Conservation (phyloP, 164 flowering plant species). For the Annona cherimola region DNA sequence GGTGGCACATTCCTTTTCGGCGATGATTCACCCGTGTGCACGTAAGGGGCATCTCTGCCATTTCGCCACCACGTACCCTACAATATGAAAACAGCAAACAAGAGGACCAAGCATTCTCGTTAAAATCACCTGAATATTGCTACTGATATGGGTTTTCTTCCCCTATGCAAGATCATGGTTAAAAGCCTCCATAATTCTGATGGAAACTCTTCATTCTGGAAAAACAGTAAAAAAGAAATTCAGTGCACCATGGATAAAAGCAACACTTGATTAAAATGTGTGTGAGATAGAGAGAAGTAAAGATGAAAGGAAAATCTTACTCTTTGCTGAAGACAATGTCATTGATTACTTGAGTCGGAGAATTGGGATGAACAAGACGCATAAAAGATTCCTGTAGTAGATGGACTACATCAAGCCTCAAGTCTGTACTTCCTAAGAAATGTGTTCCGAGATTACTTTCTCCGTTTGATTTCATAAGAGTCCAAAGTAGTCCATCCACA, state of each 20-base stretch:
- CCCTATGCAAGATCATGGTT: constrained; percentile 67
- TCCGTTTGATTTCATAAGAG: too few species aligned
- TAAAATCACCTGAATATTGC: constrained; percentile 61
- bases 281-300: not conserved
- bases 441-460: too few species aligned
- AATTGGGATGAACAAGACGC: not conserved
- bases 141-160: constrained; percentile 62
- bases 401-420: not conserved
- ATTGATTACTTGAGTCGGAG: constrained; percentile 1
- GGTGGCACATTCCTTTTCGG: constrained; percentile 80
- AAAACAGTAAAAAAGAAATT: not conserved
- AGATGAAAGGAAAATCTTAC: not conserved
- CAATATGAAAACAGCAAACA: not conserved
- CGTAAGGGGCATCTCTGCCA: constrained; percentile 86
- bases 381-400: not conserved
- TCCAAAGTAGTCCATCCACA: too few species aligned
- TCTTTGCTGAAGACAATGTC: constrained; percentile 2
- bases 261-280: not conserved
- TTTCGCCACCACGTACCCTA: constrained; percentile 67
- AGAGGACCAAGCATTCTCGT: not conserved
- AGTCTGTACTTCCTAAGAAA: not conserved
- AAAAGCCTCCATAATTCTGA: constrained; percentile 71
- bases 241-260: not conserved
- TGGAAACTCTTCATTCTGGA: constrained; percentile 62
- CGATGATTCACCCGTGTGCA: constrained; percentile 72